A percentile compares a stretch with the other conserved stretches of the same genome.
phyloP scores from a whole-genome alignment of 148 eudicot genomes.

The Euryodendron excelsum region DNA sequence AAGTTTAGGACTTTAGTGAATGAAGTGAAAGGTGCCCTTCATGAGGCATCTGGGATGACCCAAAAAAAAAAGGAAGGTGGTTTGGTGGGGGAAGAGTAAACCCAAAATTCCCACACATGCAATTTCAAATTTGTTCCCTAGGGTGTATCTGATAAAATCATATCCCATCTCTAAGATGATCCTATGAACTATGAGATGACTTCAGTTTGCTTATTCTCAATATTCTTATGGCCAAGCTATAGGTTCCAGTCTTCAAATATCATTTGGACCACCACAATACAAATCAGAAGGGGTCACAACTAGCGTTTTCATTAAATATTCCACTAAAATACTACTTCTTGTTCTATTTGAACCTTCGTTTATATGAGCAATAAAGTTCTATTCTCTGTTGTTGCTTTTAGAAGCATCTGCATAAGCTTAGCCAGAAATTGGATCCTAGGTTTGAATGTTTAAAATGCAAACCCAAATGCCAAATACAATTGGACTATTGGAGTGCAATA shows the following conservation, averaged over 20 bases:
- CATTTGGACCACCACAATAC: background rate
- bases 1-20: too few relatives aligned
- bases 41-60: background rate
- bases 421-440: too few relatives aligned
- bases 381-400: too few relatives aligned
- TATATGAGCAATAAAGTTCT: too few relatives aligned
- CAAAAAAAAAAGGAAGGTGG: background rate
- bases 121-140: background rate
- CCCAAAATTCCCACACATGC: background rate
- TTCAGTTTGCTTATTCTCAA: background rate
- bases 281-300: too few relatives aligned
- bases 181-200: background rate
- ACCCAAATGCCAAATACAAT: too few relatives aligned
- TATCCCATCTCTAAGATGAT: background rate
- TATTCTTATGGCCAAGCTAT: background rate
- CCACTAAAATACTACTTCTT: too few relatives aligned
- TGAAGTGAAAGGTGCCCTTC: background rate
- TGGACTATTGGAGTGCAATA: too few relatives aligned
- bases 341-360: too few relatives aligned
- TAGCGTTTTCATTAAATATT: too few relatives aligned
- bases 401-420: too few relatives aligned
- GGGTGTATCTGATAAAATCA: background rate
- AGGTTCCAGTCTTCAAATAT: background rate
- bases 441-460: too few relatives aligned
- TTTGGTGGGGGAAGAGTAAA: background rate